Base-by-base conservation (phyloP, 352 stramenopile genomes). In the Phytophthora brassicae region DNA sequence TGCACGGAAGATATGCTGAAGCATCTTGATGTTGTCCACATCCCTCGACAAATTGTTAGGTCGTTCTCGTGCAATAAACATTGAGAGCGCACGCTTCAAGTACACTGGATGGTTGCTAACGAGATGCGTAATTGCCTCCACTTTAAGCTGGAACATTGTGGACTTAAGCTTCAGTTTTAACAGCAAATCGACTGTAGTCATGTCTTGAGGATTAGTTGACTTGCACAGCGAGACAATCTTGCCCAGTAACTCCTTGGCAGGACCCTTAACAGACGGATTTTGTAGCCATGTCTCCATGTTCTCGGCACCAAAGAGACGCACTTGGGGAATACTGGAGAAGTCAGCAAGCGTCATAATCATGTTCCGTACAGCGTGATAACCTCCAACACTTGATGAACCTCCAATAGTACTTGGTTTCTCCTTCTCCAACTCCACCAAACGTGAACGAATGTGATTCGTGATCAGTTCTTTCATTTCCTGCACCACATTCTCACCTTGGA, bases 21-120 rank as follows among this genome's bases (percentile, higher is more conserved):
- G 75, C 73, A 95, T 92, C 60, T 95, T 95, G 56, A 95, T 90
- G 60, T 95, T 95, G 73, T 95, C 86, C 4, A 94, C 79, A 36
- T 95, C 86, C 60, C 90, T 83, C 20, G 84, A 81, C 69, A 93
- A 87, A 41, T 90, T 92, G 68, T 90, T 93, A 6, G 84, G 80
- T 2, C 86, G 75, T 31, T 95, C 84, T 16, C 83, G 79, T 13
- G 70, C 75, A 52, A 95, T 86, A 53, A 87, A 86, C 24, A 94
- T 77, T 9, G 75, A 70, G 4, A 95, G 52, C 5, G 84, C 86
- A 19, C 79, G 75, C 16, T 78, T 84, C 29, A 95, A 64, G 55
- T 94, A 95, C 22, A 78, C 59, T 19, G 72, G 69, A 17, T 92
- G 69, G 26, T 91, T 85, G 13, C 79, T 76, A 7, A 95, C 84